Evolutionary conservation across 345 rosid species (phyloP).

Genomic region (Salix brachista): DNA sequence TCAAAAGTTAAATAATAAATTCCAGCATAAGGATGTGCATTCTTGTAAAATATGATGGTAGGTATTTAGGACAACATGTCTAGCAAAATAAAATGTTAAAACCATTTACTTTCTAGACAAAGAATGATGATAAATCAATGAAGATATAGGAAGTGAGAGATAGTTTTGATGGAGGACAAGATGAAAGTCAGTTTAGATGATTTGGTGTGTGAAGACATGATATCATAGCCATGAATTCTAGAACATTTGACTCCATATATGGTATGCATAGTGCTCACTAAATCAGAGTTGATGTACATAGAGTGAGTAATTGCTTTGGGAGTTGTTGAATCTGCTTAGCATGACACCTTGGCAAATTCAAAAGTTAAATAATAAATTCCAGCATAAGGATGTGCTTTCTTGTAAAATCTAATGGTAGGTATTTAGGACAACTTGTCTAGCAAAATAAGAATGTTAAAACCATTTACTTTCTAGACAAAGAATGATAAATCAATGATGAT

Average conservation of each 20-base stretch:
- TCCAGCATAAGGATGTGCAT: neutral
- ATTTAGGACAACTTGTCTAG: neutral
- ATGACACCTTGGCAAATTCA: neutral
- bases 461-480: neutral
- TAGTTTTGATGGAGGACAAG: neutral
- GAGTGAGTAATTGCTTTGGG: neutral
- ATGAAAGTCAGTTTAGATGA: neutral
- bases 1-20: neutral
- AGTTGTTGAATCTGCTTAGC: neutral
- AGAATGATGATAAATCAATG: neutral
- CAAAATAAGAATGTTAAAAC: neutral
- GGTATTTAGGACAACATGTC: neutral
- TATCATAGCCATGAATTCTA: neutral
- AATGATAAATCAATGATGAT: neutral
- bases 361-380: neutral
- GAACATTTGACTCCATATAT: neutral
- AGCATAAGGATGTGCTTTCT: neutral
- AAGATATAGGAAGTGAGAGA: neutral
- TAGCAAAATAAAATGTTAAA: neutral
- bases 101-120: neutral
- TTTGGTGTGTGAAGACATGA: neutral
- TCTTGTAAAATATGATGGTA: neutral
- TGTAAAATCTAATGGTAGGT: neutral
- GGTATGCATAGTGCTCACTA: neutral
- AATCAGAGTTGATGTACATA: neutral